phyloP scores from a whole-genome alignment of 345 rosid species.

The Sisymbrium altissimum region DNA sequence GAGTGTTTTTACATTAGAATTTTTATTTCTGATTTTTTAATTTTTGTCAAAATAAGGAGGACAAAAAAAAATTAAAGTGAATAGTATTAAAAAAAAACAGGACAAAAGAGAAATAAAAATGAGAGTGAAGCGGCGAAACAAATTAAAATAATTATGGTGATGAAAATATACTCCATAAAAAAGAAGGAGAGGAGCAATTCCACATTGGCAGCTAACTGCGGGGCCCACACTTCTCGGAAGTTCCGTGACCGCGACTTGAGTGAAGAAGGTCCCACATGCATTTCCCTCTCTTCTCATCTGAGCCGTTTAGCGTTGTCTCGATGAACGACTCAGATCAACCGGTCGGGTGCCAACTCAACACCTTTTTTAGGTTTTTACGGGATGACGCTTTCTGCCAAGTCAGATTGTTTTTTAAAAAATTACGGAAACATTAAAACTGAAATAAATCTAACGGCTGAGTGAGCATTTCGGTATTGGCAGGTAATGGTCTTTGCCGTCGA shows the following conservation, averaged over 20 bases:
- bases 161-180: slow-evolving; percentile 35
- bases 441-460: slow-evolving; percentile 41
- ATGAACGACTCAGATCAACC: slow-evolving; percentile 37
- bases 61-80: too few relatives aligned
- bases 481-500: slow-evolving; percentile 37
- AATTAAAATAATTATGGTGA: neutral
- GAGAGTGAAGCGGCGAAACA: slow-evolving; percentile 11
- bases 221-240: slow-evolving; percentile 68
- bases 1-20: neutral
- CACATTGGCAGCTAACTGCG: slow-evolving; percentile 51
- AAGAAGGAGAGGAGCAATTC: slow-evolving; percentile 37
- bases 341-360: slow-evolving; percentile 63
- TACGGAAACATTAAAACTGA: neutral
- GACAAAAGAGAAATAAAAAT: neutral
- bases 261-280: slow-evolving; percentile 27
- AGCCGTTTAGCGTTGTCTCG: slow-evolving; percentile 19
- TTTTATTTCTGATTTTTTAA: too few relatives aligned
- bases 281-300: slow-evolving; percentile 27
- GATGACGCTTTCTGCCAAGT: slow-evolving; percentile 57
- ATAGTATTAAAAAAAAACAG: too few relatives aligned
- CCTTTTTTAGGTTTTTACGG: slow-evolving; percentile 33
- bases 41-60: neutral
- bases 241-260: slow-evolving; percentile 71
- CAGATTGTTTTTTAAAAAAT: slow-evolving; percentile 16
- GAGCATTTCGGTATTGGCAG: neutral